Base-by-base conservation (phyloP, 805 yeast species). In the Wickerhamomyces kurtzmanii region DNA sequence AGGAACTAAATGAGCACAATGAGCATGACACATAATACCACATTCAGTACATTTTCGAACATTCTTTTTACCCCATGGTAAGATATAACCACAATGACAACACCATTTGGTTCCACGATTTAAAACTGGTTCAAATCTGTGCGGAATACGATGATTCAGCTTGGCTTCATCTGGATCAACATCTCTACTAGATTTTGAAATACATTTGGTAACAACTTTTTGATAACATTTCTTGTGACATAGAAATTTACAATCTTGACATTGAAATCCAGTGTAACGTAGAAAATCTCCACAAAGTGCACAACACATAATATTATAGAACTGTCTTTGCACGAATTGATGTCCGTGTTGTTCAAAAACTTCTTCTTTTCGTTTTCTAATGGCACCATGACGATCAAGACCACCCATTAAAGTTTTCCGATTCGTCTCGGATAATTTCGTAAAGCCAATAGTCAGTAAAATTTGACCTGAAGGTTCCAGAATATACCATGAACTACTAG, bases 71-170 rank as follows among this genome's bases (percentile, higher is more conserved):
- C 97, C 95, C 80, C 96, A 79, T 12, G 98, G 97, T 37, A 91
- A 65, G 29, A 91, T 76, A 49, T 85, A 85, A 36, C 99, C 99
- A 68, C 99, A 91, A 52, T 91, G 99, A 44, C 97, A 91, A 59
- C 99, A 91, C 99, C 99, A 91, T 49, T 89, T 87, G 3, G 99
- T 93, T 44, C 96, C 93, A 56, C 86, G 77, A 48, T 91, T 91
- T 12, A 91, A 70, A 16, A 75, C 72, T n/a, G 89, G 87, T 40
- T 83, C 95, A 52, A 89, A 89, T 51, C 96, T 74, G 52, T 91
- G 99, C 20, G 98, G 98, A 42, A 91, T 91, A 39, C 94, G 81
- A 53, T 91, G 97, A 47, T 91, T 91, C 52, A 91, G 70, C 53
- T 83, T 77, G 14, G 82, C 71, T 40, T 78, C 89, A 47, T 79